phyloP scores from a whole-genome alignment of 2,329 filamentous ascomycete genomes.

The Juglanconis sp. region DNA sequence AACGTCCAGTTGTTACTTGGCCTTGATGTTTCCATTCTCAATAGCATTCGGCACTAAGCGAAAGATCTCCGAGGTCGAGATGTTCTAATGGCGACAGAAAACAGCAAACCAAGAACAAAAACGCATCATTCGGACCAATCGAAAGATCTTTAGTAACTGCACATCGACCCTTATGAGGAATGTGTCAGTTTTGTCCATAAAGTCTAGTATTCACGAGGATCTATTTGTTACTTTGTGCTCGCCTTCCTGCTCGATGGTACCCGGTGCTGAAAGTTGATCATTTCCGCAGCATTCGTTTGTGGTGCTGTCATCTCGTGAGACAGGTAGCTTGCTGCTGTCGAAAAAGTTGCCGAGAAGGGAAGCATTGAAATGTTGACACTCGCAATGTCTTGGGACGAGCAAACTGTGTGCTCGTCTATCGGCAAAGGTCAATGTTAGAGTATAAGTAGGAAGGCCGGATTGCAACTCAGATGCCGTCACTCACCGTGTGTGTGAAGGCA shows the following conservation, averaged over 20 bases:
- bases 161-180: not conserved
- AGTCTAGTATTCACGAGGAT: not conserved
- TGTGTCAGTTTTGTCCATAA: not conserved
- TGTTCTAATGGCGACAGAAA: not conserved
- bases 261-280: not conserved
- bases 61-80: not conserved
- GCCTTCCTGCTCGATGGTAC: not conserved
- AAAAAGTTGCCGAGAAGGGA: not conserved
- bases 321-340: not conserved
- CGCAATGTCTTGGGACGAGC: not conserved
- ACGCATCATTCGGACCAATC: not conserved
- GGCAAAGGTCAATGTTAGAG: no score
- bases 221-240: not conserved
- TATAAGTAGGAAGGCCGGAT: no score
- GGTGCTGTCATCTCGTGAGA: not conserved
- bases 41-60: not conserved
- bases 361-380: not conserved
- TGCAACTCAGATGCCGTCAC: no score
- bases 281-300: not conserved
- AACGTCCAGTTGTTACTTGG: constrained; percentile 17
- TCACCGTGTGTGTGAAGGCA: no score
- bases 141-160: not conserved
- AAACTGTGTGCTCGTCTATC: not conserved
- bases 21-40: not conserved
- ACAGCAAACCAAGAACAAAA: not conserved